Evolutionary conservation across 2,329 filamentous ascomycete species (phyloP).

Genomic region (Sclerotinia nivalis): DNA sequence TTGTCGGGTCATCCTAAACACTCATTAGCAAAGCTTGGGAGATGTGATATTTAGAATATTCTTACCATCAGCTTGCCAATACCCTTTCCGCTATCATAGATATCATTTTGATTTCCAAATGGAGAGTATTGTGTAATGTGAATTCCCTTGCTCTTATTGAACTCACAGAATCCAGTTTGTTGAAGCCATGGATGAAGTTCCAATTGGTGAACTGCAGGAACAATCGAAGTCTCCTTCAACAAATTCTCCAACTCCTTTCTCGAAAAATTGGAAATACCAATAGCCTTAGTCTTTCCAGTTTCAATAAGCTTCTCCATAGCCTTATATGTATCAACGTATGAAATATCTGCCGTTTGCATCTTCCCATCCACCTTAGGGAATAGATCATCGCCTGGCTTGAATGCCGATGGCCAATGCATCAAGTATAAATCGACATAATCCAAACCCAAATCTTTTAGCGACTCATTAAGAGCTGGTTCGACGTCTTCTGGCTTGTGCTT

Average conservation of each 20-base stretch:
- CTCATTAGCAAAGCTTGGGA: not conserved
- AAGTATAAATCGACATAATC: conserved; percentile 82
- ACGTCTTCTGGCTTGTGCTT: conserved; percentile 69
- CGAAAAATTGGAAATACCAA: conserved; percentile 50
- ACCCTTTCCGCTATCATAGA: conserved; percentile 59
- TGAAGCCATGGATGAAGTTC: conserved; percentile 60
- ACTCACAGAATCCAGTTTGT: conserved; percentile 53
- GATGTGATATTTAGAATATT: not conserved
- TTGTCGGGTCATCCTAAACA: conserved; percentile 51
- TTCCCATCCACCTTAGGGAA: conserved; percentile 44
- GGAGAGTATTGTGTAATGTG: conserved; percentile 55
- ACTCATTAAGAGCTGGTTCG: conserved; percentile 62
- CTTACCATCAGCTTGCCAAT: conserved; percentile 50
- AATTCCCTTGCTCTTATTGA: conserved; percentile 53
- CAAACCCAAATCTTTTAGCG: conserved; percentile 69
- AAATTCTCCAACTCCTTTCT: conserved; percentile 42
- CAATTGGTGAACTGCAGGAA: conserved; percentile 60
- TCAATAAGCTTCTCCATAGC: conserved; percentile 67
- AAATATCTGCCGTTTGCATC: conserved; percentile 40
- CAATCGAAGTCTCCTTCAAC: conserved; percentile 46
- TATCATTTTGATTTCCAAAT: conserved; percentile 58
- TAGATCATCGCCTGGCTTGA: conserved; percentile 65
- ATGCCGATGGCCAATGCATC: conserved; percentile 80
- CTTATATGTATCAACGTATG: conserved; percentile 76
- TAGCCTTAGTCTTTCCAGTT: conserved; percentile 55